Base-by-base conservation (phyloP, 2,329 filamentous ascomycete genomes). In the Pyricularia sp. region DNA sequence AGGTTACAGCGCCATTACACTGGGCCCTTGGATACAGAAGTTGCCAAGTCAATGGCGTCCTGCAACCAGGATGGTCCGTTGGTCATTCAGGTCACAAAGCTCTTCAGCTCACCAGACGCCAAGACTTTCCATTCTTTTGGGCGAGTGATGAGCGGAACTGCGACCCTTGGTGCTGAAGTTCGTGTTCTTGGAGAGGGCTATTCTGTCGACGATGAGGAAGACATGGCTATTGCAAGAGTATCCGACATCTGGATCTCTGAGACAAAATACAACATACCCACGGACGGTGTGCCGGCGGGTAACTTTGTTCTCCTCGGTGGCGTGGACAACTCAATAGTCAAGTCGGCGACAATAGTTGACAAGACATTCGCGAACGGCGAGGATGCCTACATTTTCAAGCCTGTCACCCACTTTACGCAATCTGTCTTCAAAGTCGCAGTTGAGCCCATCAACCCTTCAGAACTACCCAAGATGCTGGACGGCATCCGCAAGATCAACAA, bases 371-470 rank as follows among this genome's bases (percentile, higher is more conserved):
- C 91, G 30, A 88, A 96, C 64, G 86, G 94, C 61, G 93, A 97
- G 75, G 92, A 96, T 67, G 92, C 91, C 0, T 96, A 96, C 75
- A 96, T 99, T 72, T 97, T 99, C 83, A 89, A 87, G 68, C 93
- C 94, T 0, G 84, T 99, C 66, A 86, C 87, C 9, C 94, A 99
- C 77, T 96, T 97, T 77, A 97, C 94, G 35, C 91, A 99, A 74
- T 97, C 93, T 0, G 93, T 99, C 0, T 89, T 99, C 76, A 99
- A 99, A 78, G 89, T 99, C 40, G 94, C 94, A 0, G 93, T 99
- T 9, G 94, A 99, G 77, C 94, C 94, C 1, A 94, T 99, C 75
- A 99, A 97, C 74, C 94, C 94, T 2, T 97, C 93, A 0, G 94
- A 99, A 76, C 81, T 99, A 35, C 94, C 94, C 12, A 99, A 99